Evolutionary conservation across 1,284 basidiomycete species (phyloP).

Genomic region (Heterobasidion parviporum): DNA sequence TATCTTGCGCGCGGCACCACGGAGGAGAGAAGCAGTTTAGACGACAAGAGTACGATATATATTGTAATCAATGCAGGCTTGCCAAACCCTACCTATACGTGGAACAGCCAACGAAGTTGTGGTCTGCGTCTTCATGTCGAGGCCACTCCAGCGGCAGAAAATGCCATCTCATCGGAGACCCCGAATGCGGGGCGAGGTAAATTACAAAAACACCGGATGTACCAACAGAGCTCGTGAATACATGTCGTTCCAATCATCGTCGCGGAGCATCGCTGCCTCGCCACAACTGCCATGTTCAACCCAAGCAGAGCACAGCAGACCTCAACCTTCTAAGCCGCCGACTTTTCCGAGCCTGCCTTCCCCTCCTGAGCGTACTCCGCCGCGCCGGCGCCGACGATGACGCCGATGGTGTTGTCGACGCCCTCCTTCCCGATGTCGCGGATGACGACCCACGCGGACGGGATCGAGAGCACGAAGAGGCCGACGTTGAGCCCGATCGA

Average conservation of each 20-base stretch:
- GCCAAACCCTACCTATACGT: too few species aligned
- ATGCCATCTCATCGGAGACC: too few species aligned
- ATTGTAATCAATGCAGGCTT: background rate
- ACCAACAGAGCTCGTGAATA: too few species aligned
- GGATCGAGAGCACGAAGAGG: background rate
- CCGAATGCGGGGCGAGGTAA: too few species aligned
- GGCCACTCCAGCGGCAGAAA: too few species aligned
- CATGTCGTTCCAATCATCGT: too few species aligned
- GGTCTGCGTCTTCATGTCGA: too few species aligned
- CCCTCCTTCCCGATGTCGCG: background rate
- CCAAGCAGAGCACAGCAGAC: too few species aligned
- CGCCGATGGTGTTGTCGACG: background rate
- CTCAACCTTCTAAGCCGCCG: background rate
- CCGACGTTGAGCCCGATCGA: background rate
- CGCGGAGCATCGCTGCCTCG: too few species aligned
- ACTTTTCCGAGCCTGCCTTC: background rate
- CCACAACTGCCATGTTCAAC: too few species aligned
- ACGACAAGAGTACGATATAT: background rate
- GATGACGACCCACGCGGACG: background rate
- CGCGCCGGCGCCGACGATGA: background rate
- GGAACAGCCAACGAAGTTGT: too few species aligned
- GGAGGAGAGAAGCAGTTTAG: constrained; percentile 43
- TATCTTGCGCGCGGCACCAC: constrained; percentile 56
- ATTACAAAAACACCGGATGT: too few species aligned
- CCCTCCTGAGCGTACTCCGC: background rate